These are phyloP conservation scores for Boletus sp. DNA, from an alignment of 1,284 basidiomycete species.

Conservation along the genomic window DNA sequence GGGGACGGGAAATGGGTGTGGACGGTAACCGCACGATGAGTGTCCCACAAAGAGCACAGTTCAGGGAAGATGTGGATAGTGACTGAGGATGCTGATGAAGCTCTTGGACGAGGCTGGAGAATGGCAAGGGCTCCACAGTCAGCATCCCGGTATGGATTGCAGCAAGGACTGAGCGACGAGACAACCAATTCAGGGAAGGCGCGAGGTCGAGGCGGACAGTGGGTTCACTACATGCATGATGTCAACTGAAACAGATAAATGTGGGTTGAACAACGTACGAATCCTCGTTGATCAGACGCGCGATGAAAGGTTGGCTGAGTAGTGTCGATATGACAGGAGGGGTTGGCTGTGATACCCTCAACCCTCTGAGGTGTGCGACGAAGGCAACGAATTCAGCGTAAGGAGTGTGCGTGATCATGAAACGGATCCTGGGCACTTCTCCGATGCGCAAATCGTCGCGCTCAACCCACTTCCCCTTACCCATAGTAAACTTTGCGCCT, in stretches of 20 bases:
- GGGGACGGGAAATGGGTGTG: constrained; percentile 22
- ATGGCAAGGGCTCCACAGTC: constrained; percentile 83
- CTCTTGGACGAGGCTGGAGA: constrained; percentile 58
- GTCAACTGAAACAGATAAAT: constrained; percentile 15
- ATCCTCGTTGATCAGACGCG: constrained; percentile 84
- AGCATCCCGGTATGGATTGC: constrained; percentile 91
- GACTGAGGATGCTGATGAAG: constrained; percentile 33
- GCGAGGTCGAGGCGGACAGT: constrained; percentile 93
- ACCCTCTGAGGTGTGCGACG: constrained; percentile 76
- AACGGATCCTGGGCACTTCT: constrained; percentile 35
- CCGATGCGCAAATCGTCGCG: constrained; percentile 34
- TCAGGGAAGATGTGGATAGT: constrained; percentile 43
- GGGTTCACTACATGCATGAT: constrained; percentile 63
- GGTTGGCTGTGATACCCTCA: constrained; percentile 60
- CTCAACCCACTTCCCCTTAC: constrained; percentile 71
- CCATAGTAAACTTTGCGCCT: constrained; percentile 56
- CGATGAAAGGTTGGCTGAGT: constrained; percentile 82
- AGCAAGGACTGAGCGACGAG: constrained; percentile 81
- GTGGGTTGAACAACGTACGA: constrained; percentile 60
- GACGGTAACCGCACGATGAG: constrained; percentile 44
- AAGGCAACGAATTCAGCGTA: constrained; percentile 90
- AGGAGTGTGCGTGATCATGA: constrained; percentile 73
- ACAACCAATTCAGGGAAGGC: constrained; percentile 92
- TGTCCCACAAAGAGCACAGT: constrained; percentile 79
- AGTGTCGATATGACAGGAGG: constrained; percentile 72